A percentile compares a stretch with the other conserved stretches of the same genome.
phyloP scores from a whole-genome alignment of 2,329 filamentous ascomycete species.

The Trichothecium sympodiale region DNA sequence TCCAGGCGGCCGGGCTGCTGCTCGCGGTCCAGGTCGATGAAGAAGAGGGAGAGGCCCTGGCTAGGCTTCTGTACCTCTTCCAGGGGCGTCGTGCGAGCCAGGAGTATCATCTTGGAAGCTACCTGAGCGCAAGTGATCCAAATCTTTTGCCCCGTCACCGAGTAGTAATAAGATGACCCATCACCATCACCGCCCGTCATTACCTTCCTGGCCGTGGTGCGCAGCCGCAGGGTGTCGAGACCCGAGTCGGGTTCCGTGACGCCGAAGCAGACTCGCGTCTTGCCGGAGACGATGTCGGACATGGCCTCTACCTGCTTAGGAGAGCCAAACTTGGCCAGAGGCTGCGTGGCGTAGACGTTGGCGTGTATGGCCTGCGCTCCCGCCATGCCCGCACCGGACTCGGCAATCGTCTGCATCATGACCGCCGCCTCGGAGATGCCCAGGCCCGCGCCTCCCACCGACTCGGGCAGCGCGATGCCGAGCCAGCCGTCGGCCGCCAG shows the following conservation, averaged over 20 bases:
- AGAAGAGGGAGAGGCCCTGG: constrained; percentile 72
- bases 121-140: constrained; percentile 85
- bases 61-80: constrained; percentile 58
- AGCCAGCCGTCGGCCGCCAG: constrained; percentile 70
- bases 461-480: constrained; percentile 67
- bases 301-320: constrained; percentile 54
- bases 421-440: constrained; percentile 75
- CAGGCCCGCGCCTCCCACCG: constrained; percentile 62
- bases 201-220: constrained; percentile 47
- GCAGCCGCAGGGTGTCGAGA: constrained; percentile 63
- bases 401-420: constrained; percentile 76
- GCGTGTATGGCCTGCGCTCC: constrained; percentile 52
- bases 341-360: constrained; percentile 67
- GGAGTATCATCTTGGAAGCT: constrained; percentile 70
- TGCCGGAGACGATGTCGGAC: constrained; percentile 59
- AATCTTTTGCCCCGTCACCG: constrained; percentile 69
- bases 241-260: constrained; percentile 79
- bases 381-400: constrained; percentile 71
- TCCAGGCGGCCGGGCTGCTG: constrained; percentile 43
- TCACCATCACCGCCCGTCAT: constrained; percentile 31
- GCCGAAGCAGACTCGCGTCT: constrained; percentile 66
- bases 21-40: constrained; percentile 58
- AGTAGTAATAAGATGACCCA: constrained; percentile 39
- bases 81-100: constrained; percentile 63
- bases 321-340: constrained; percentile 62